A percentile compares a stretch with the other conserved stretches of the same genome.
These are phyloP conservation scores for Ilyonectria destructans DNA, from an alignment of 2,329 filamentous ascomycete species.

Conservation along the genomic window DNA sequence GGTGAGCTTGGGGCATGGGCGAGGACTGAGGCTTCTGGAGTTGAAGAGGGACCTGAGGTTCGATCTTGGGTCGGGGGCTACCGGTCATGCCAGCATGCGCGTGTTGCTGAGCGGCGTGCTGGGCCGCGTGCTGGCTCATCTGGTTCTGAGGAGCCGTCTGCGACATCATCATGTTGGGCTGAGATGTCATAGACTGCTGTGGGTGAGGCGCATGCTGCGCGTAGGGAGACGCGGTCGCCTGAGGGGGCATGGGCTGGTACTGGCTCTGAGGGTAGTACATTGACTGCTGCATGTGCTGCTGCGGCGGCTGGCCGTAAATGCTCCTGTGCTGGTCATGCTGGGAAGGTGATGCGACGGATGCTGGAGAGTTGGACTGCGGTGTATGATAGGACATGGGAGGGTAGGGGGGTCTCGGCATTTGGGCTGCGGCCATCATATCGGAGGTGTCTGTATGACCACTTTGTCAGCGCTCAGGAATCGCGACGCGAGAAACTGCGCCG, in stretches of 20 bases:
- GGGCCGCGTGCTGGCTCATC: conserved; percentile 72
- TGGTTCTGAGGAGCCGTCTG: conserved; percentile 72
- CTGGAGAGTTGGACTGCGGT: conserved; percentile 94
- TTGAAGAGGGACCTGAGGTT: conserved; percentile 74
- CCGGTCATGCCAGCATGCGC: conserved; percentile 71
- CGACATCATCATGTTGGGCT: conserved; percentile 79
- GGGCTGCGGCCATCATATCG: conserved; percentile 78
- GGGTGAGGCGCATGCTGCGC: conserved; percentile 69
- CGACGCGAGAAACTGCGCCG: conserved; percentile 28
- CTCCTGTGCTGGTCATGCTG: conserved; percentile 91
- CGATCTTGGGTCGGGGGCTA: conserved; percentile 76
- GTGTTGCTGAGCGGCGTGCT: conserved; percentile 66
- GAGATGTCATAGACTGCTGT: conserved; percentile 74
- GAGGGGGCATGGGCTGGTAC: conserved; percentile 77
- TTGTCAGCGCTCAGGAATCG: conserved; percentile 40
- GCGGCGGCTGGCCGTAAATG: conserved; percentile 85
- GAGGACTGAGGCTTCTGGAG: conserved; percentile 71
- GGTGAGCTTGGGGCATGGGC: conserved; percentile 58
- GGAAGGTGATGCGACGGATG: conserved; percentile 91
- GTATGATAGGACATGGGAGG: conserved; percentile 94
- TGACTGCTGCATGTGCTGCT: conserved; percentile 83
- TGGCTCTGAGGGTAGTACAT: conserved; percentile 83
- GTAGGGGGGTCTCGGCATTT: conserved; percentile 84
- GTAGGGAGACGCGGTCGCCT: conserved; percentile 74
- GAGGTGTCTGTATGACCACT: conserved; percentile 64